Conservation (phyloP, 129 eudicot genomes). For the Lactuca sativa region DNA sequence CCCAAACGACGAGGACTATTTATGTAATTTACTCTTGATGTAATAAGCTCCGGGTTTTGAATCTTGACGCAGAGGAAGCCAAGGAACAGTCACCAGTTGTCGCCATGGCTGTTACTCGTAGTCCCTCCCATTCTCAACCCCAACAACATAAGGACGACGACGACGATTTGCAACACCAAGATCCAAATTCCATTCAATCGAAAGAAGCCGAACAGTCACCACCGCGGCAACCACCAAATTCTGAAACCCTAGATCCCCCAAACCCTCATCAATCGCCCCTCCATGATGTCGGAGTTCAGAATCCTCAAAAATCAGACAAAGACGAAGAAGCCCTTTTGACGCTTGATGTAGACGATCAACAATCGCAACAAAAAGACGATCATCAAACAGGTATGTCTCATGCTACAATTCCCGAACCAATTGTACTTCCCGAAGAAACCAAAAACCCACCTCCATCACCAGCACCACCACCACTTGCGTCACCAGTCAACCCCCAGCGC, state of each 20-base stretch:
- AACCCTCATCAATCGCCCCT: conserved; percentile 17
- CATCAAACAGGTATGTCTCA: conserved; percentile 36
- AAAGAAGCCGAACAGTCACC: conserved; percentile 10
- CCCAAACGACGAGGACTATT: not conserved
- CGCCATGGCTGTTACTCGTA: conserved; percentile 20
- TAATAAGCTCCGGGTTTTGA: not conserved
- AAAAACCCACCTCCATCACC: conserved; percentile 10
- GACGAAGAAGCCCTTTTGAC: conserved; percentile 20
- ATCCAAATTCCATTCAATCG: conserved; percentile 9
- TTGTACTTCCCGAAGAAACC: conserved; percentile 18
- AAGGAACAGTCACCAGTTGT: not conserved
- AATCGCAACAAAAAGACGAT: conserved; percentile 8
- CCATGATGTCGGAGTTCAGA: not conserved
- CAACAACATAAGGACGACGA: conserved; percentile 8
- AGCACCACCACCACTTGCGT: conserved; percentile 22
- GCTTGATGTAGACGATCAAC: conserved; percentile 24
- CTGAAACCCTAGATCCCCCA: conserved; percentile 32
- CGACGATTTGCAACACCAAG: not conserved
- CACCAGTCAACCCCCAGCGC: conserved; percentile 27
- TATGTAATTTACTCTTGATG: not conserved
- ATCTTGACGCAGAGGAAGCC: not conserved
- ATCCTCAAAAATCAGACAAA: conserved; percentile 24
- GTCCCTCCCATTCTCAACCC: conserved; percentile 21
- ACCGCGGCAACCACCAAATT: conserved; percentile 9
- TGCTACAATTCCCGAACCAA: conserved; percentile 19